Evolutionary conservation across 1,284 basidiomycete genomes (phyloP).

Genomic region (Gymnopus androsaceus): DNA sequence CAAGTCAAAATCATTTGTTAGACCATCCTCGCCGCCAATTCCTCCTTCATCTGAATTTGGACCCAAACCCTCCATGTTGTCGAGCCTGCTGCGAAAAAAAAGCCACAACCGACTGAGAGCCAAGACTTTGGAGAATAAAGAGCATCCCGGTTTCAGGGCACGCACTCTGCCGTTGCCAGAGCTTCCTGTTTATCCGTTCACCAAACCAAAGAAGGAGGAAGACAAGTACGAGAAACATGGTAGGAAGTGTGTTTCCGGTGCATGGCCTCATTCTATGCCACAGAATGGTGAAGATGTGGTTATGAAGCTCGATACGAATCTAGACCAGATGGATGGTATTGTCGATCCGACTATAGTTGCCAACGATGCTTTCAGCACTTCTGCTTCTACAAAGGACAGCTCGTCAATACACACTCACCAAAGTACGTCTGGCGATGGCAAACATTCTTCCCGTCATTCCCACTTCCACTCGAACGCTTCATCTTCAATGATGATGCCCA

Average conservation of each 20-base stretch:
- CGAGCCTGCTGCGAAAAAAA: not conserved
- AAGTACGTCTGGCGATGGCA: not conserved
- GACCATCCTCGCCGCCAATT: too few relatives aligned
- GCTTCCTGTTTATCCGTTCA: not conserved
- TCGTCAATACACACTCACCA: not conserved
- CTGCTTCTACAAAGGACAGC: not conserved
- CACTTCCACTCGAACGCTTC: too few relatives aligned
- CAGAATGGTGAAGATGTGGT: not conserved
- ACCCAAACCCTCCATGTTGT: too few relatives aligned
- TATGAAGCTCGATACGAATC: slow-evolving; percentile 18
- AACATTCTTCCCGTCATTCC: not conserved
- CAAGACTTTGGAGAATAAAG: slow-evolving; percentile 3
- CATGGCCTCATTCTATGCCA: not conserved
- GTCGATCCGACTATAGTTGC: slow-evolving; percentile 13
- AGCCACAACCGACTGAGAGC: slow-evolving; percentile 7
- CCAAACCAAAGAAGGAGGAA: not conserved
- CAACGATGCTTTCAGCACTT: not conserved
- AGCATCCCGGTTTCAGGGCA: slow-evolving; percentile 18
- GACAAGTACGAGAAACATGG: not conserved
- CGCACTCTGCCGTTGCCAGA: slow-evolving; percentile 16
- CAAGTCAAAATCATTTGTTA: too few relatives aligned
- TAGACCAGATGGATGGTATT: slow-evolving; percentile 20
- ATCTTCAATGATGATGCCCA: too few relatives aligned
- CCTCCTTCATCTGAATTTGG: too few relatives aligned
- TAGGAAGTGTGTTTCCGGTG: not conserved